A percentile compares a stretch with the other conserved stretches of the same genome.
Conservation (phyloP, 73 alveolate genomes). For the Paramecium bursaria region DNA sequence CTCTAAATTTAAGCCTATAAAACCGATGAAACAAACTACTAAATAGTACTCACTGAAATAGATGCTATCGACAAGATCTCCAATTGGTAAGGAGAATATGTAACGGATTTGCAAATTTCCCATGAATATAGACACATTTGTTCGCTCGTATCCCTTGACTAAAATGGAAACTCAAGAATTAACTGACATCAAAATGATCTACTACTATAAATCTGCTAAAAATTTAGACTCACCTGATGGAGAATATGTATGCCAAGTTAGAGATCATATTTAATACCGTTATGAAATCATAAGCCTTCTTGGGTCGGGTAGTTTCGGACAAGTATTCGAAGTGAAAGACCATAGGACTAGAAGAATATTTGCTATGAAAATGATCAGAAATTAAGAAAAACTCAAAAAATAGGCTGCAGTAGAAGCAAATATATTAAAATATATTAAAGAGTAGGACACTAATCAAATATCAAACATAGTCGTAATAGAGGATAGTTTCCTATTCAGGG, state of each 20-base stretch:
- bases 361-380: constrained; percentile 93
- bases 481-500: constrained; percentile 73
- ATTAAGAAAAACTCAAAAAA: constrained; percentile 88
- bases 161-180: constrained; percentile 26
- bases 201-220: constrained; percentile 39
- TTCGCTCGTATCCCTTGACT: not conserved
- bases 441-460: constrained; percentile 70
- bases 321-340: constrained; percentile 92
- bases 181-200: constrained; percentile 6
- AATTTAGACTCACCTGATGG: constrained; percentile 77
- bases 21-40: constrained; percentile 9
- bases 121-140: not conserved
- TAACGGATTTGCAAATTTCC: constrained; percentile 6
- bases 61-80: constrained; percentile 35
- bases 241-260: constrained; percentile 80
- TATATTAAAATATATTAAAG: constrained; percentile 75
- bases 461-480: constrained; percentile 70
- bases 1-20: not conserved
- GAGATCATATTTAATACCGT: constrained; percentile 91
- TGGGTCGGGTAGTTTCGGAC: constrained; percentile 98
- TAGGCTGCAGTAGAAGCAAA: constrained; percentile 93
- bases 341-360: constrained; percentile 86
- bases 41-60: constrained; percentile 39
- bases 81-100: constrained; percentile 28
- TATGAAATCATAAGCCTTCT: constrained; percentile 87